A percentile compares a stretch with the other conserved stretches of the same genome.
These are phyloP conservation scores for Dictyostelium firmibasis DNA, from an alignment of 78 protist species.

Conservation along the genomic window DNA sequence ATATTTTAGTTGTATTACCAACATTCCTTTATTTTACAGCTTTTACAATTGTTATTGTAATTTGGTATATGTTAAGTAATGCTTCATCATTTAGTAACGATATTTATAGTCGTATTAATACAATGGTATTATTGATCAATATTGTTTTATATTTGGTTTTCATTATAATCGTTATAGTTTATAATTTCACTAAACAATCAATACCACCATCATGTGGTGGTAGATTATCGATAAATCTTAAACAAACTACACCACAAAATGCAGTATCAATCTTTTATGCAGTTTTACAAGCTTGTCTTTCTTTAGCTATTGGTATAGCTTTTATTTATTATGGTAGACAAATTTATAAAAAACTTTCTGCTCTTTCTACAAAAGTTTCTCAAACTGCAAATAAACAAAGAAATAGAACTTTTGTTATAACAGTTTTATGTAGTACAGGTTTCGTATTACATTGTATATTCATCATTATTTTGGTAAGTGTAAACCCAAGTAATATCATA, in stretches of 20 bases:
- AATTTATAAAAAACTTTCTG: constrained; percentile 2
- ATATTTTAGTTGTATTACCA: constrained; percentile 60
- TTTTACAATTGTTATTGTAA: constrained; percentile 22
- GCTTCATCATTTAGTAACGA: not conserved
- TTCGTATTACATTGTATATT: constrained; percentile 63
- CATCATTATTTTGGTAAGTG: constrained; percentile 39
- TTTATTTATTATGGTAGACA: constrained; percentile 54
- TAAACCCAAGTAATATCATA: constrained; percentile 24
- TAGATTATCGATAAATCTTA: not conserved
- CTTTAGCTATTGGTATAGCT: constrained; percentile 33
- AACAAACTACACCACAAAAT: constrained; percentile 21
- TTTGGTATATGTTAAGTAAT: constrained; percentile 53
- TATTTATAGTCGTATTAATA: not conserved
- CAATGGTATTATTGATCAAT: constrained; percentile 21
- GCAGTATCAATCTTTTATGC: constrained; percentile 67
- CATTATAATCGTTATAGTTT: constrained; percentile 38
- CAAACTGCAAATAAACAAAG: not conserved
- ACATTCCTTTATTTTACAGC: constrained; percentile 56
- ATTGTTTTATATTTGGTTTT: constrained; percentile 23
- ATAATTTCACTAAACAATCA: constrained; percentile 12
- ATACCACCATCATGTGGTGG: constrained; percentile 63
- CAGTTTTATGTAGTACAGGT: constrained; percentile 11
- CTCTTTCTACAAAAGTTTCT: not conserved
- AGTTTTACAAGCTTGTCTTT: constrained; percentile 21
- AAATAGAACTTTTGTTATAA: constrained; percentile 6